A percentile compares a stretch with the other conserved stretches of the same genome.
phyloP scores from a whole-genome alignment of 768 basidiomycete genomes.

The Leccinum incarnatum region DNA sequence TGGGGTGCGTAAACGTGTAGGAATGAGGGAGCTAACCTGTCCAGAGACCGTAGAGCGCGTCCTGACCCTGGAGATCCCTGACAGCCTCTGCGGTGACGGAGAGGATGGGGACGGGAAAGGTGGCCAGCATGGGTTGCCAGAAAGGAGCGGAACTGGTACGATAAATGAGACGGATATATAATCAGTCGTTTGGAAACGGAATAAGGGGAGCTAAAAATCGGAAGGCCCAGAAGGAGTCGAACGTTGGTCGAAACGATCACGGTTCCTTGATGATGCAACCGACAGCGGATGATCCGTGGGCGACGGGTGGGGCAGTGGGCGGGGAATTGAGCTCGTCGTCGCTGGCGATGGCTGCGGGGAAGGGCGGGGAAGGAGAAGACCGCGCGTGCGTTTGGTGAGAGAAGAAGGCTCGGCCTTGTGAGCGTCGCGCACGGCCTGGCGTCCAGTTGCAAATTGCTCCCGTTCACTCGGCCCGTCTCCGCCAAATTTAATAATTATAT shows the following conservation, averaged over 20 bases:
- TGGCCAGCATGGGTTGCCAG: conserved; percentile 40
- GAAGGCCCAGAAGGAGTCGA: conserved; percentile 12
- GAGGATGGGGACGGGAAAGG: conserved; percentile 64
- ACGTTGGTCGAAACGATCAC: conserved; percentile 25
- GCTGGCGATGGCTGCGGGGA: conserved; percentile 5
- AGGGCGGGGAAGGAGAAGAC: background rate
- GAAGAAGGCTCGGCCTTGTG: conserved; percentile 21
- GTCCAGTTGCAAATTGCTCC: conserved; percentile 21
- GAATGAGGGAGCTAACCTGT: conserved; percentile 42
- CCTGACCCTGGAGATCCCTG: conserved; percentile 63
- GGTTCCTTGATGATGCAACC: conserved; percentile 27
- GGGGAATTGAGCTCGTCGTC: conserved; percentile 5
- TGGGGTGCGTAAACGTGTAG: background rate
- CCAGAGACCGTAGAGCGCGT: conserved; percentile 68
- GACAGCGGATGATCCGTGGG: conserved; percentile 22
- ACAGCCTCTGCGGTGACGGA: conserved; percentile 64
- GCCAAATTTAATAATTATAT: background rate
- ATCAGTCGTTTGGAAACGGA: conserved; percentile 15
- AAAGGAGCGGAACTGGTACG: conserved; percentile 11
- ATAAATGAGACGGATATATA: conserved; percentile 18
- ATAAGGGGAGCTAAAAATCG: conserved; percentile 16
- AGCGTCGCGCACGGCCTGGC: conserved; percentile 15
- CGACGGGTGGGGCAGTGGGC: background rate
- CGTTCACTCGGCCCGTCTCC: conserved; percentile 23
- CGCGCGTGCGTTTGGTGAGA: conserved; percentile 21